Percentiles rank a stretch among this genome's conserved stretches.
Evolutionary conservation across 2,329 filamentous ascomycete species (phyloP).

Genomic region (Penicillium sumatraense): DNA sequence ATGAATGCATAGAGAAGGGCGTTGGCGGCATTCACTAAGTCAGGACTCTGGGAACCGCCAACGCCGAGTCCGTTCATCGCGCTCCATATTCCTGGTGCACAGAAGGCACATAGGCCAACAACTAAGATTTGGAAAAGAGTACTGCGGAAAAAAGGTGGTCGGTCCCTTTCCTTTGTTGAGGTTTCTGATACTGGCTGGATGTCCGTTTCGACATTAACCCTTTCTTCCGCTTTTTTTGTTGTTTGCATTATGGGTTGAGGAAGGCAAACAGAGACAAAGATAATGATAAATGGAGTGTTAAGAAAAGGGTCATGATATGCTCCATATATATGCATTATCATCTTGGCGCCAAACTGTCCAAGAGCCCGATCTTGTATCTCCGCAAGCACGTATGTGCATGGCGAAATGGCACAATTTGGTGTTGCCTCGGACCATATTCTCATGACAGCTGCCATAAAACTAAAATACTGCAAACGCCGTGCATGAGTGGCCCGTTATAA

Average conservation of each 20-base stretch:
- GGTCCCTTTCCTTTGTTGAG: background rate
- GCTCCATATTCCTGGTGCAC: conserved; percentile 49
- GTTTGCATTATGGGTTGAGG: background rate
- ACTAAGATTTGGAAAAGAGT: conserved; percentile 46
- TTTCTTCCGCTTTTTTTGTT: background rate
- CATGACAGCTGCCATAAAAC: background rate
- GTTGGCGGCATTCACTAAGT: conserved; percentile 53
- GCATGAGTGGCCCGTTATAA: background rate
- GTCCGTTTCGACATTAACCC: background rate
- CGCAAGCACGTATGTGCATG: conserved; percentile 15
- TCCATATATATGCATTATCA: background rate
- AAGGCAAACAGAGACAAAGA: background rate
- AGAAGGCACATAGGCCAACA: conserved; percentile 47
- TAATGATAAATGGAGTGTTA: no score
- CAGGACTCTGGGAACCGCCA: conserved; percentile 46
- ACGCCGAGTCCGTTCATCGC: conserved; percentile 51
- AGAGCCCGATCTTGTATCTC: background rate
- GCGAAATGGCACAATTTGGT: conserved; percentile 11
- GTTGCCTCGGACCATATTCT: background rate
- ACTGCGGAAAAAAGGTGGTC: conserved; percentile 11
- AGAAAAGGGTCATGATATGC: background rate
- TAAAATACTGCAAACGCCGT: background rate
- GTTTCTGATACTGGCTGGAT: background rate
- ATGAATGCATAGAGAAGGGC: conserved; percentile 53
- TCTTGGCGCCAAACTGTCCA: background rate